Evolutionary conservation across 208 protist species (phyloP).

Genomic region (Acanthamoeba sp.): DNA sequence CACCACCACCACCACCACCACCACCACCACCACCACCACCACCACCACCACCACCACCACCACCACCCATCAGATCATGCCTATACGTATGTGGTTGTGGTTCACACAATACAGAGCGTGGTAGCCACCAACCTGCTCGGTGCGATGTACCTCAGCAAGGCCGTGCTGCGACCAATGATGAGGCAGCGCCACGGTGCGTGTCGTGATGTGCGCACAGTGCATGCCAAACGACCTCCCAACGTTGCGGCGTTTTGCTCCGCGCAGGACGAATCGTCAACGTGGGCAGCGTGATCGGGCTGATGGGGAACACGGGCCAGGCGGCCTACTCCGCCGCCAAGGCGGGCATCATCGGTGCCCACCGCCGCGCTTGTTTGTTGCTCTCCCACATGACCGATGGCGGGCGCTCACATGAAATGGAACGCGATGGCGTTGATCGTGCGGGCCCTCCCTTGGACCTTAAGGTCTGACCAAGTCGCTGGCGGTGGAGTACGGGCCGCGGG

Average conservation of each 20-base stretch:
- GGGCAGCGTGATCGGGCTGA: conserved; percentile 60
- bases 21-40: too few species aligned
- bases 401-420: too few species aligned
- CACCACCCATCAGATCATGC: neutral
- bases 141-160: conserved; percentile 55
- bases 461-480: conserved; percentile 53
- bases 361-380: neutral
- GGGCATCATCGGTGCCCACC: neutral
- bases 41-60: neutral
- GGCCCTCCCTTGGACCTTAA: too few species aligned
- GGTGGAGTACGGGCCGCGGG: conserved; percentile 49
- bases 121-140: neutral
- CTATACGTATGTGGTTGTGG: neutral
- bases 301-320: conserved; percentile 50
- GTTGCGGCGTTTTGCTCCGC: too few species aligned
- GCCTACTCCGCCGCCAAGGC: conserved; percentile 46
- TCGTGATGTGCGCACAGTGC: too few species aligned
- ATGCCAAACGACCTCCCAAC: too few species aligned
- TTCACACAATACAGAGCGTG: neutral
- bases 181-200: conserved; percentile 31
- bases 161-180: conserved; percentile 28
- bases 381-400: neutral
- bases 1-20: too few species aligned
- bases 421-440: neutral
- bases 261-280: conserved; percentile 33